Evolutionary conservation across 192 early-diverging fungal species (phyloP), one percentile per base, ranked within the genome.

Genomic region (Coemansia sp.): DNA sequence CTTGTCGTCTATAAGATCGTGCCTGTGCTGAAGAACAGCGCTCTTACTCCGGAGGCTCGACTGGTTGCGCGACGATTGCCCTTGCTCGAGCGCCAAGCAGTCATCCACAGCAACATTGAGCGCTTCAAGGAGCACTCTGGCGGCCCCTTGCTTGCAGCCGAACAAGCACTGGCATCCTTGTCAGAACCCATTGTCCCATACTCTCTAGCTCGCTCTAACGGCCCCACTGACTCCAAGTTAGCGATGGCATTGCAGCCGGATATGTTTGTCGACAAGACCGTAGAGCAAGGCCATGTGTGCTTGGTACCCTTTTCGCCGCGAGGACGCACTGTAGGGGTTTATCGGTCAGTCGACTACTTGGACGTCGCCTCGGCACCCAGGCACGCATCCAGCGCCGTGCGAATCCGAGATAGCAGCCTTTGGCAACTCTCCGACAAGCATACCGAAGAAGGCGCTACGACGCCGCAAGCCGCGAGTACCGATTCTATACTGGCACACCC

Each of bases 11-110:
- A 73, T 63, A 70, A 65, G 22, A 63, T 71, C 36, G 66, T 65
- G 10, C 75, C 70, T 2, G 57, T 68, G 4, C 13, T 61, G 3
- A 34, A 51, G 44, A 34, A 62, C 7, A 46, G 63, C 41, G 52
- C n/a, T 8, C 27, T 61, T 29, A 68, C 80, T 4, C 52, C 70
- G 10, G 73, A 49, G 29, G 76, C 81, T 2, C 73, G 65, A 12
- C 66, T 63, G n/a, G 73, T 73, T 15, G 76, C 76, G 11, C 76
- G 63, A 5, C 73, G 57, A 20, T 68, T 84, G 65, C 72, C 75
- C 6, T 47, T 82, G 44, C 85, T 80, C 9, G 87, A 80, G 59
- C 77, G 79, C 63, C 81, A 85, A 67, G 75, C 80, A 0, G 77
- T 66, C 5, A 84, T 86, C 66, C 80, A 82, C 63, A 75, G 80